These are phyloP conservation scores for Populus davidiana DNA, from an alignment of 345 rosid genomes.

Conservation along the genomic window DNA sequence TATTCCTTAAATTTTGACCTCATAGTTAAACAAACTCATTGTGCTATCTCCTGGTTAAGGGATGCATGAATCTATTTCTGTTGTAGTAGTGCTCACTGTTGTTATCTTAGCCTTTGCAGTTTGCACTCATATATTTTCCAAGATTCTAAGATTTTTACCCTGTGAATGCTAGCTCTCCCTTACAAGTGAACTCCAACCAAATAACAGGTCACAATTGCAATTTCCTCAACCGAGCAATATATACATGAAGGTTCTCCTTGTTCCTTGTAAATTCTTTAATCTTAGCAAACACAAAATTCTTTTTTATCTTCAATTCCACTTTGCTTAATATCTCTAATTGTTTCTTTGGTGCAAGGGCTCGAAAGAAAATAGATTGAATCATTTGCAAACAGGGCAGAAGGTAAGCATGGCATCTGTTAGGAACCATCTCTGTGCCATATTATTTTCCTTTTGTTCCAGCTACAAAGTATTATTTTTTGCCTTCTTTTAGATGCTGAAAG, in stretches of 20 bases:
- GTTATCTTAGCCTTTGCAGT: not conserved
- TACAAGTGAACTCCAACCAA: slow-evolving; percentile 51
- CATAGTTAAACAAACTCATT: not conserved
- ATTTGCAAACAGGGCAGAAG: slow-evolving; percentile 59
- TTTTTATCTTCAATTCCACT: not conserved
- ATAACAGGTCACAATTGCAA: slow-evolving; percentile 40
- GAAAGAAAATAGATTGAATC: slow-evolving; percentile 76
- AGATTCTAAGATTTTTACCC: not conserved
- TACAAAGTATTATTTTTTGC: not conserved
- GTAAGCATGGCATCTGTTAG: slow-evolving; percentile 28
- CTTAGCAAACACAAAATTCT: not conserved
- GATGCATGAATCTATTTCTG: not conserved
- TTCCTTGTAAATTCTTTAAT: not conserved
- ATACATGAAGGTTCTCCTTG: slow-evolving; percentile 49
- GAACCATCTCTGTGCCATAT: not conserved
- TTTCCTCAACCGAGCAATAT: slow-evolving; percentile 34
- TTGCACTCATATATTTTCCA: not conserved
- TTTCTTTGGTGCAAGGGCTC: slow-evolving; percentile 60
- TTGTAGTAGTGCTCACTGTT: not conserved
- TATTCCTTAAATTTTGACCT: slow-evolving; percentile 19
- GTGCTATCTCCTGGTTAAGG: not conserved
- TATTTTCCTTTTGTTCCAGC: not conserved
- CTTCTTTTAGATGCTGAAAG: slow-evolving; percentile 37
- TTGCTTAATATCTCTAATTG: slow-evolving; percentile 19
- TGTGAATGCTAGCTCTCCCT: slow-evolving; percentile 57